Evolutionary conservation across 2,329 filamentous ascomycete genomes (phyloP).

Genomic region (Thermochaetoides dissita): DNA sequence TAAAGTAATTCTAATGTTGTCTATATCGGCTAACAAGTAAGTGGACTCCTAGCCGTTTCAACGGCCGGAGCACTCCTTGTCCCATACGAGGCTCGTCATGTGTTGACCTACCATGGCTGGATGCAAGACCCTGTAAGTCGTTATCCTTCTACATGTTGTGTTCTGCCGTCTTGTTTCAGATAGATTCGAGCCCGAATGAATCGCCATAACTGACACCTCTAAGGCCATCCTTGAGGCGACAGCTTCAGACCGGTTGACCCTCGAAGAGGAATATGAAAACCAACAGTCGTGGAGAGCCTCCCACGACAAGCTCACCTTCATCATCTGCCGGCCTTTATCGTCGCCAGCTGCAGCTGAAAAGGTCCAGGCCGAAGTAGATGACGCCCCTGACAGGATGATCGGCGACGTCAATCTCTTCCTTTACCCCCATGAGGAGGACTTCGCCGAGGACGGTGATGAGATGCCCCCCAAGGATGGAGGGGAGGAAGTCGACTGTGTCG

Average conservation of each 20-base stretch:
- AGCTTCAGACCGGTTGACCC: constrained; percentile 68
- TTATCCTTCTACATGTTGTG: not conserved
- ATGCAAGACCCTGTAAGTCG: constrained; percentile 64
- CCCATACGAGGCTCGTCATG: constrained; percentile 71
- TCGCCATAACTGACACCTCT: not conserved
- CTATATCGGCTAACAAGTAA: no score
- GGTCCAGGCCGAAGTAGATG: constrained; percentile 30
- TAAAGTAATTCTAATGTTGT: no score
- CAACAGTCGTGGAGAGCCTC: constrained; percentile 75
- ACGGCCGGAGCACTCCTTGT: constrained; percentile 59
- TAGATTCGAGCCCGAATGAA: no score
- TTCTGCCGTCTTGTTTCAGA: no score
- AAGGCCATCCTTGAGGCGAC: constrained; percentile 70
- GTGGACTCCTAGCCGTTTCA: constrained; percentile 42
- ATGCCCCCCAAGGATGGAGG: constrained; percentile 9
- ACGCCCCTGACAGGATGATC: constrained; percentile 45
- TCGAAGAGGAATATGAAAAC: constrained; percentile 79
- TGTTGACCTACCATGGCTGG: constrained; percentile 73
- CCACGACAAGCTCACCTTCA: constrained; percentile 82
- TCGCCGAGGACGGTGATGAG: constrained; percentile 19
- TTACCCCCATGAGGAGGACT: constrained; percentile 39
- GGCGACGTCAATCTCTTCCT: constrained; percentile 78
- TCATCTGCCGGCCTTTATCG: constrained; percentile 48
- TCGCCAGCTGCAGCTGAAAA: not conserved
- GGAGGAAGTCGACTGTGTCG: constrained; percentile 27